Evolutionary conservation across 768 basidiomycete genomes (phyloP).

Genomic region (Rhodosporidiobolus sp.): DNA sequence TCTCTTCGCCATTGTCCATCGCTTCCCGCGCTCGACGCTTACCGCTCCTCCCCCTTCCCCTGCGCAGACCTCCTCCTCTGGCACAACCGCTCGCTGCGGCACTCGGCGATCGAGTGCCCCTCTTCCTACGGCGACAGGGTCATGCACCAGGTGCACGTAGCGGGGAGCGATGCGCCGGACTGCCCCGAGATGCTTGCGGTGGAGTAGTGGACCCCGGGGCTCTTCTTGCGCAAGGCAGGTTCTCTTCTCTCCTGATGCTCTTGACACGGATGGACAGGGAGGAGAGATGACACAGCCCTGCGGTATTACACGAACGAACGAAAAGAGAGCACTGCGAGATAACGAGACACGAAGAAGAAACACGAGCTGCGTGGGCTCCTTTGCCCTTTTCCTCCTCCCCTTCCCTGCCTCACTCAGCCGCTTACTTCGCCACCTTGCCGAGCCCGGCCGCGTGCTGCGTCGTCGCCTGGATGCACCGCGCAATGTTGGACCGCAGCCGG

Average conservation of each 20-base stretch:
- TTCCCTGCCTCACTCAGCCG: too few species aligned
- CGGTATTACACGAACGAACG: too few species aligned
- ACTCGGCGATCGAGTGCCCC: conserved; percentile 5
- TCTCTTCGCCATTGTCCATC: too few species aligned
- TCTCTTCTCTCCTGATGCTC: too few species aligned
- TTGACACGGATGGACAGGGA: too few species aligned
- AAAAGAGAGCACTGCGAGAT: too few species aligned
- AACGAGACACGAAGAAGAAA: too few species aligned
- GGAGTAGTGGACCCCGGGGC: neutral
- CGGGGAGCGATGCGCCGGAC: neutral
- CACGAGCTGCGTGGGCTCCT: too few species aligned
- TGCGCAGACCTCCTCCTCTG: neutral
- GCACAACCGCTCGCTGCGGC: conserved; percentile 3
- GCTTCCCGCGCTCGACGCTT: too few species aligned
- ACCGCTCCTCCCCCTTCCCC: too few species aligned
- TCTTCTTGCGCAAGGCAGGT: too few species aligned
- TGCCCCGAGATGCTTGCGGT: neutral
- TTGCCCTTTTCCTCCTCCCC: neutral
- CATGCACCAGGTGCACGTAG: conserved; percentile 8
- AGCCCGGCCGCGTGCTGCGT: conserved; percentile 83
- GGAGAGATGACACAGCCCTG: too few species aligned
- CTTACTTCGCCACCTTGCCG: conserved; percentile 50
- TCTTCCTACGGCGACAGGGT: neutral
- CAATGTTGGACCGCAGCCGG: conserved; percentile 85
- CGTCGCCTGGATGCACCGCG: conserved; percentile 88